Percentiles rank a stretch among this genome's conserved stretches.
These are phyloP conservation scores for Castanospermum australe DNA, from an alignment of 306 rosid genomes.

Conservation along the genomic window DNA sequence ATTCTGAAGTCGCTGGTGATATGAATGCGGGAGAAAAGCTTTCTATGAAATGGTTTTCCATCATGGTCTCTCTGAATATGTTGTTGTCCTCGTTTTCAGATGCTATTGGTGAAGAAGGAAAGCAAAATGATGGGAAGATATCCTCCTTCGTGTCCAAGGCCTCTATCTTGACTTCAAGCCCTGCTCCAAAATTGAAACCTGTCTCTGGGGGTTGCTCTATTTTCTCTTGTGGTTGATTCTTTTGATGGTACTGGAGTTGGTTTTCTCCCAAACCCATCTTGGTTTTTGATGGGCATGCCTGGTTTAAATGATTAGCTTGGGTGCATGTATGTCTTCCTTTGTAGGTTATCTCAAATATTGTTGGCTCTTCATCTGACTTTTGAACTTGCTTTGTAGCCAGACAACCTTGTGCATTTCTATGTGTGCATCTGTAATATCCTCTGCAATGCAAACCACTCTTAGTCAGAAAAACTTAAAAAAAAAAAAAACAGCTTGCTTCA, in stretches of 20 bases:
- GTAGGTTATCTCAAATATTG: constrained; percentile 48
- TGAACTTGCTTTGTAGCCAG: constrained; percentile 90
- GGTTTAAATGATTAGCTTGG: constrained; percentile 33
- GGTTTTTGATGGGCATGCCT: constrained; percentile 18
- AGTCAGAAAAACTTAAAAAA: constrained; percentile 17
- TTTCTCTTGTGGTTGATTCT: constrained; percentile 23
- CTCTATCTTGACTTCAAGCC: constrained; percentile 46
- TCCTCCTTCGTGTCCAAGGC: constrained; percentile 37
- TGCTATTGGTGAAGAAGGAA: constrained; percentile 41
- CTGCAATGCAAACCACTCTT: constrained; percentile 45
- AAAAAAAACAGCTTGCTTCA: neutral
- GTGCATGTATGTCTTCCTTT: constrained; percentile 71
- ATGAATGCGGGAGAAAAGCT: constrained; percentile 31
- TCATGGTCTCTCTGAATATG: constrained; percentile 33
- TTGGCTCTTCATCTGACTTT: constrained; percentile 61
- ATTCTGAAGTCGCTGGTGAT: constrained; percentile 52
- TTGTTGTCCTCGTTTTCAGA: constrained; percentile 37
- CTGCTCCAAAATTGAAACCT: constrained; percentile 32
- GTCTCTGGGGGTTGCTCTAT: constrained; percentile 21
- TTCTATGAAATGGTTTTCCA: constrained; percentile 38
- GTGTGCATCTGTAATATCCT: constrained; percentile 82
- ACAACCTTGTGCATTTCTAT: constrained; percentile 63
- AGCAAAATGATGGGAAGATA: constrained; percentile 51
- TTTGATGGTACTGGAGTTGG: constrained; percentile 10
- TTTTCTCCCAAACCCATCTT: constrained; percentile 32